These are phyloP conservation scores for Inonotus hispidus DNA, from an alignment of 1,284 basidiomycete genomes.

Conservation along the genomic window DNA sequence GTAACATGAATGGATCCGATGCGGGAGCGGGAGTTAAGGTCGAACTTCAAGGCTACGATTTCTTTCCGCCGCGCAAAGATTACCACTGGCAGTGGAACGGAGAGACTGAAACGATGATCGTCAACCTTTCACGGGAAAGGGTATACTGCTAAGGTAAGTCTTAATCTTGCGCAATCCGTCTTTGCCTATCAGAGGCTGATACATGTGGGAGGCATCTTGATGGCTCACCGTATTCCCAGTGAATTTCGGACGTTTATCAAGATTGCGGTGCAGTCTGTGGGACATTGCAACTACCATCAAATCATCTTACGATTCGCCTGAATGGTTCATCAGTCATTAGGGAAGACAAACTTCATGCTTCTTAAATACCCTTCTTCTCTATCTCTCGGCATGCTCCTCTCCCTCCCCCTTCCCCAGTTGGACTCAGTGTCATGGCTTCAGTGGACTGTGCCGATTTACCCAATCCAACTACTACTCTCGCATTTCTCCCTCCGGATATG, in stretches of 20 bases:
- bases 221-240: not conserved
- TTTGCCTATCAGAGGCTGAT: not conserved
- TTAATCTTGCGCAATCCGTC: not conserved
- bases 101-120: too few relatives aligned
- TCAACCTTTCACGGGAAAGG: not conserved
- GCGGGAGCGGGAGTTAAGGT: too few relatives aligned
- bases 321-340: too few relatives aligned
- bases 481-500: slow-evolving; percentile 20
- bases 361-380: too few relatives aligned
- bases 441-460: slow-evolving; percentile 2
- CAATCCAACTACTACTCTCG: slow-evolving; percentile 22
- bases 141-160: not conserved
- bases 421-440: not conserved
- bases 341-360: too few relatives aligned
- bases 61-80: too few relatives aligned
- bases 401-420: not conserved
- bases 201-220: not conserved
- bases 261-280: not conserved
- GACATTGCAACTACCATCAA: too few relatives aligned
- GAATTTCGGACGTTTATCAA: not conserved
- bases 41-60: too few relatives aligned
- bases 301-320: too few relatives aligned
- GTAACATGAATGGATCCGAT: too few relatives aligned
- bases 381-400: not conserved
- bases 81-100: too few relatives aligned